A percentile compares a stretch with the other conserved stretches of the same genome.
Conservation (phyloP, 2,329 filamentous ascomycete genomes). For the Diaporthe longicolla region DNA sequence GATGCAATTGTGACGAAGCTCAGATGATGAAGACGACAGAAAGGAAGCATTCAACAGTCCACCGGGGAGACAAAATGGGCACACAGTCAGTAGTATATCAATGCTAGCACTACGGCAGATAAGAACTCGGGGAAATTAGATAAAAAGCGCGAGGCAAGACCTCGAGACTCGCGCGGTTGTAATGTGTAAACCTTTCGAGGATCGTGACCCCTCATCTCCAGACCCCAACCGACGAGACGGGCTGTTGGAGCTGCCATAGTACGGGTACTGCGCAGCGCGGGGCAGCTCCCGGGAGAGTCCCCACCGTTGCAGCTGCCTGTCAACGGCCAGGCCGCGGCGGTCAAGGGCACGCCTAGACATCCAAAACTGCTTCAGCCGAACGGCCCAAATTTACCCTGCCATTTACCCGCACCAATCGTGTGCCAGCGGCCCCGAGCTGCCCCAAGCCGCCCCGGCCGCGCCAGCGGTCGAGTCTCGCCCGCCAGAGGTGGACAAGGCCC, state of each 20-base stretch:
- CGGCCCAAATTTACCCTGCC: not conserved
- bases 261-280: not conserved
- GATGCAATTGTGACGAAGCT: conserved; percentile 35
- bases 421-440: not conserved
- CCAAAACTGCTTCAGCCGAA: conserved; percentile 14
- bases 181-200: conserved; percentile 18
- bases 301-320: conserved; percentile 1
- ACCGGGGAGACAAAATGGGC: not conserved
- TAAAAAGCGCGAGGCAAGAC: not conserved
- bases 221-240: not conserved
- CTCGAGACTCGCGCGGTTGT: conserved; percentile 24
- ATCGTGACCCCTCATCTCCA: conserved; percentile 27
- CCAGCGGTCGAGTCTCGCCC: conserved; percentile 28
- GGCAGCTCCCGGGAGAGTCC: not conserved
- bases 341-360: conserved; percentile 3
- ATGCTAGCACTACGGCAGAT: not conserved
- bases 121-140: conserved; percentile 14
- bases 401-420: conserved; percentile 32
- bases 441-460: not conserved
- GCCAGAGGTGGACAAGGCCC: conserved; percentile 21
- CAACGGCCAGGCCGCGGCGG: conserved; percentile 6
- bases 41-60: not conserved
- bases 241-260: not conserved
- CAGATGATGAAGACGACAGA: not conserved
- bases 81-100: not conserved